phyloP scores from a whole-genome alignment of 2,329 filamentous ascomycete species.

The Ascochyta lentis region DNA sequence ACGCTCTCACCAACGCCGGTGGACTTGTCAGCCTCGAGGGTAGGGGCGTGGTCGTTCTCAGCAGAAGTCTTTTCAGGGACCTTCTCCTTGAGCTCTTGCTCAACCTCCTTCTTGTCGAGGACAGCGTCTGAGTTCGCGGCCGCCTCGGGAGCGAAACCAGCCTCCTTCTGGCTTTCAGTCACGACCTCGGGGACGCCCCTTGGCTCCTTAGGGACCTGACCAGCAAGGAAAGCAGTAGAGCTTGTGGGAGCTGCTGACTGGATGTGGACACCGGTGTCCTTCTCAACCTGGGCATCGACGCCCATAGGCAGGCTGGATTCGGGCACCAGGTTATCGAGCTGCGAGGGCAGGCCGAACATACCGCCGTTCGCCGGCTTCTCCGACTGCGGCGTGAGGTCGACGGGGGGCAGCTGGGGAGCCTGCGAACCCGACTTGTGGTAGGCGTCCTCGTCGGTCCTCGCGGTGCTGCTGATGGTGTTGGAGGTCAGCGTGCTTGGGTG shows the following conservation, averaged over 20 bases:
- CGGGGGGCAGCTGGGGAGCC: slow-evolving; percentile 53
- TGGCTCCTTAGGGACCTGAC: slow-evolving; percentile 54
- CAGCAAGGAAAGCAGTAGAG: slow-evolving; percentile 57
- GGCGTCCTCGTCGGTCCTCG: slow-evolving; percentile 73
- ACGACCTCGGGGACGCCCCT: slow-evolving; percentile 64
- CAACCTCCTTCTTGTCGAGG: slow-evolving; percentile 72
- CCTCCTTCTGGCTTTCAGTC: slow-evolving; percentile 74
- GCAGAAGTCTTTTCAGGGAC: slow-evolving; percentile 66
- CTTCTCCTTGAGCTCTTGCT: slow-evolving; percentile 73
- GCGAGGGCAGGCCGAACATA: slow-evolving; percentile 55
- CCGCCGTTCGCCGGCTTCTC: slow-evolving; percentile 53
- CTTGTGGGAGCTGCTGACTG: slow-evolving; percentile 53
- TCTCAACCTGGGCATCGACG: slow-evolving; percentile 48
- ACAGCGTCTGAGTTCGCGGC: slow-evolving; percentile 71
- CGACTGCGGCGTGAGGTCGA: slow-evolving; percentile 52
- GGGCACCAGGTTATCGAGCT: slow-evolving; percentile 73
- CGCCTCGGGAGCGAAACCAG: slow-evolving; percentile 70
- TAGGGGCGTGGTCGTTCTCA: slow-evolving; percentile 21
- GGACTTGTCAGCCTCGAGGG: slow-evolving; percentile 25
- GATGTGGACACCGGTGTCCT: slow-evolving; percentile 50
- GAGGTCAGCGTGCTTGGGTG: slow-evolving; percentile 67
- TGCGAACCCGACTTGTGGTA: slow-evolving; percentile 79
- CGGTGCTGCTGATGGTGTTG: slow-evolving; percentile 71
- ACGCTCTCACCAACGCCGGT: slow-evolving; percentile 19
- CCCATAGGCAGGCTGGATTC: slow-evolving; percentile 82